phyloP scores from a whole-genome alignment of 2,329 filamentous ascomycete species.

The Elsinoe fawcettii region DNA sequence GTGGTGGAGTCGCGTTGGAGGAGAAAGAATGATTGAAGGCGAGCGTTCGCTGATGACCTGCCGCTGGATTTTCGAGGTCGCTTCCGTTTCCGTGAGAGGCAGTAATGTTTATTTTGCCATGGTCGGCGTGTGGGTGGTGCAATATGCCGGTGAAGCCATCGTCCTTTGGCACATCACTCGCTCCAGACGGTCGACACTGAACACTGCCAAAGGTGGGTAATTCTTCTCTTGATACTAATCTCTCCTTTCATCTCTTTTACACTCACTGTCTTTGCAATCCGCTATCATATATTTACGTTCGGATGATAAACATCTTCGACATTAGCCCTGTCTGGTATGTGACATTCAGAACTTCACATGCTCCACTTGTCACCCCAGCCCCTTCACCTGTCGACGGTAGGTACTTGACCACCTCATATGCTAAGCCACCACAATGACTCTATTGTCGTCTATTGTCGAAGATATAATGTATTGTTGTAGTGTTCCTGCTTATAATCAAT shows the following conservation, averaged over 20 bases:
- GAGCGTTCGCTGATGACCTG: no score
- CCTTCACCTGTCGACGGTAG: neutral
- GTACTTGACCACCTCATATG: neutral
- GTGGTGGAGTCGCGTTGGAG: neutral
- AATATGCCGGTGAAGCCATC: no score
- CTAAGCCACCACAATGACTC: neutral
- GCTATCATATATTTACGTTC: neutral
- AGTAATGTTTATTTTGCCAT: no score
- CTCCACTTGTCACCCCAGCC: conserved; percentile 4
- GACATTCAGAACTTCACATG: neutral
- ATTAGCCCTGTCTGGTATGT: neutral
- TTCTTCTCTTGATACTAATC: neutral
- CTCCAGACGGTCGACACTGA: neutral
- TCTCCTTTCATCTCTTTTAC: neutral
- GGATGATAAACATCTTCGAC: neutral
- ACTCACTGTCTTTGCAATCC: neutral
- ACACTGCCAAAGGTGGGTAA: neutral
- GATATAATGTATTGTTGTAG: neutral
- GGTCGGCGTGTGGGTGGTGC: no score
- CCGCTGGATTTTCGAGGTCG: no score
- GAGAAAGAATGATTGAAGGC: neutral
- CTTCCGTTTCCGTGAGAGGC: no score
- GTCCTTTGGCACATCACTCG: neutral
- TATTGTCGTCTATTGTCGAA: neutral
- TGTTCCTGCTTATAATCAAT: neutral